A percentile compares a stretch with the other conserved stretches of the same genome.
phyloP scores from a whole-genome alignment of 345 rosid species.

The Ricinus communis region DNA sequence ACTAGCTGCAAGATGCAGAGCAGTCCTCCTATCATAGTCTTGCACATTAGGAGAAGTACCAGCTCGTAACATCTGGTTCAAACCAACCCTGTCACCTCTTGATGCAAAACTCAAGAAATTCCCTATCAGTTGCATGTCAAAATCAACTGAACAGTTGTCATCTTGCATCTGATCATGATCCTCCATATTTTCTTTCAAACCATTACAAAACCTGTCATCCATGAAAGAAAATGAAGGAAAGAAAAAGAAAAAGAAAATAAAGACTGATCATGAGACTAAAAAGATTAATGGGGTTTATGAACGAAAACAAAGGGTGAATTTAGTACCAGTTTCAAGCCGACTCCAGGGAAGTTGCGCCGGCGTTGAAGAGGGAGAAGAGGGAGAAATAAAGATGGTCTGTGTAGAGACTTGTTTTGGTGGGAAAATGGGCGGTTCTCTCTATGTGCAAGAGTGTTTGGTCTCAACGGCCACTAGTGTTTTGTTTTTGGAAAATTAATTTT shows the following conservation, averaged over 20 bases:
- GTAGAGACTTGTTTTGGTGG: not conserved
- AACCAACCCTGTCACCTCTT: constrained; percentile 61
- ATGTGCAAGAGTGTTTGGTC: constrained; percentile 7
- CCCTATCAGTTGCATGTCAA: constrained; percentile 60
- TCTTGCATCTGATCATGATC: constrained; percentile 16
- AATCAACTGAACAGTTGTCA: constrained; percentile 25
- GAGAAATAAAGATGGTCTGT: too few species aligned
- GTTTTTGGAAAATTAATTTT: too few species aligned
- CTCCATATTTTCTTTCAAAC: constrained; percentile 16
- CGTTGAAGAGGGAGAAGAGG: too few species aligned
- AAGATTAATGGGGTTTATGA: not conserved
- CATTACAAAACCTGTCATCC: not conserved
- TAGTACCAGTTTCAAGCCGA: too few species aligned
- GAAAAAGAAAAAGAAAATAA: not conserved
- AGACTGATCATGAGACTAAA: not conserved
- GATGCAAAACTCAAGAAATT: constrained; percentile 63
- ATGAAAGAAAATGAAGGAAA: not conserved
- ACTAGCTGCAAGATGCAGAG: constrained; percentile 65
- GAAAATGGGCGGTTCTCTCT: constrained; percentile 30
- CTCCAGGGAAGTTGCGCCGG: too few species aligned
- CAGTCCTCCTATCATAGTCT: constrained; percentile 59
- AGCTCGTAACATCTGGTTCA: constrained; percentile 56
- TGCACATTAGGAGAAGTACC: constrained; percentile 58
- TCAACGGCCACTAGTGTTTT: constrained; percentile 1
- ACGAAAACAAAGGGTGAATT: too few species aligned